Conservation (phyloP, 345 rosid genomes). For the Geranium rotundifolium region DNA sequence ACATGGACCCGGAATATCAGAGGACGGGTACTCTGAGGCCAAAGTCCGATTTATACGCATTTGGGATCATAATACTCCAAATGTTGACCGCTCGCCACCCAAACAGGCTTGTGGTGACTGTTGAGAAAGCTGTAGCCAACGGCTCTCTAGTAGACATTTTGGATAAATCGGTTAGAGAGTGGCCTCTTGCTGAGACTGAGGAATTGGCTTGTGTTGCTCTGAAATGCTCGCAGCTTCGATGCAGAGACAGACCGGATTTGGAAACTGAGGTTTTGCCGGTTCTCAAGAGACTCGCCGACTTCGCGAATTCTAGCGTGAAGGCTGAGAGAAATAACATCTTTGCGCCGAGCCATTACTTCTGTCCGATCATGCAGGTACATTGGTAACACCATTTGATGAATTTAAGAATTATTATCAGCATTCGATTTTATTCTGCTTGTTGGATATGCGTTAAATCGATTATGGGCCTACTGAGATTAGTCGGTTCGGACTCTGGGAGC, state of each 20-base stretch:
- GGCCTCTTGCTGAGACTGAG: conserved; percentile 61
- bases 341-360: conserved; percentile 62
- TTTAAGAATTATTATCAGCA: neutral
- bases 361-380: conserved; percentile 77
- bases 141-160: conserved; percentile 47
- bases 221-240: conserved; percentile 59
- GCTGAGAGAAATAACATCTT: conserved; percentile 24
- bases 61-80: conserved; percentile 67
- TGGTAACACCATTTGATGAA: neutral
- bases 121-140: conserved; percentile 50
- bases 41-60: conserved; percentile 77
- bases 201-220: conserved; percentile 62
- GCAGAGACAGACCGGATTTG: conserved; percentile 90
- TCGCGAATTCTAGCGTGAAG: conserved; percentile 44
- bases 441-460: too few relatives aligned
- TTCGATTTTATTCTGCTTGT: too few relatives aligned
- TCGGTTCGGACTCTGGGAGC: too few relatives aligned
- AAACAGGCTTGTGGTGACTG: conserved; percentile 43
- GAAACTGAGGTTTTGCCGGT: conserved; percentile 60
- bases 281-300: conserved; percentile 48
- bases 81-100: conserved; percentile 52
- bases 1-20: conserved; percentile 90
- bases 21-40: conserved; percentile 84
- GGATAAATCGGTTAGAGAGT: conserved; percentile 46
- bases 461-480: too few relatives aligned